phyloP scores from a whole-genome alignment of 2,329 filamentous ascomycete genomes.

The Leptosphaerulina australis region DNA sequence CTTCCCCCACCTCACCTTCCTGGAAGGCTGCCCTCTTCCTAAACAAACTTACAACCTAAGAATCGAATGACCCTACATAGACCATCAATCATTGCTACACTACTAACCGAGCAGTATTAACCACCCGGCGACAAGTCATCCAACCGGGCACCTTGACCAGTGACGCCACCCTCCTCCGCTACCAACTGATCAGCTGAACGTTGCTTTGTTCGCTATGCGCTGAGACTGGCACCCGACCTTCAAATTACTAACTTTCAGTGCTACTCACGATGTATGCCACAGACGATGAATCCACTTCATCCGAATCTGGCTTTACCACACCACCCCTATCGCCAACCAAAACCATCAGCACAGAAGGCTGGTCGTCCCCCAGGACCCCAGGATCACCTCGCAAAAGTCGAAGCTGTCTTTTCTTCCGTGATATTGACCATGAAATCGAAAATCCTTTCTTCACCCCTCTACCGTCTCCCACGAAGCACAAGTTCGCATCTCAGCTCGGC shows the following conservation, averaged over 20 bases:
- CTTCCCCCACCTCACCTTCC: slow-evolving; percentile 26
- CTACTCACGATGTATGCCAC: slow-evolving; percentile 31
- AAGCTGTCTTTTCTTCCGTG: slow-evolving; percentile 35
- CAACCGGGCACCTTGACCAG: slow-evolving; percentile 1
- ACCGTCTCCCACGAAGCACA: slow-evolving; percentile 35
- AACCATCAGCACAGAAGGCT: slow-evolving; percentile 41
- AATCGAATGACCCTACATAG: slow-evolving; percentile 28
- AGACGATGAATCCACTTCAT: slow-evolving; percentile 25
- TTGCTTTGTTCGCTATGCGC: slow-evolving; percentile 36
- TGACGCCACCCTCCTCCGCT: slow-evolving; percentile 4
- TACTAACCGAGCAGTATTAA: slow-evolving; percentile 44
- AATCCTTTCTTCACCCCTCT: slow-evolving; percentile 24
- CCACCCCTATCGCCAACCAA: slow-evolving; percentile 46
- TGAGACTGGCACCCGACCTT: slow-evolving; percentile 7
- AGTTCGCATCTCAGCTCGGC: slow-evolving; percentile 19
- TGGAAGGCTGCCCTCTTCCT: slow-evolving; percentile 23
- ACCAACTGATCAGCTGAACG: slow-evolving; percentile 14
- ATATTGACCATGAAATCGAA: slow-evolving; percentile 17
- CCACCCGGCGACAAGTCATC: slow-evolving; percentile 25
- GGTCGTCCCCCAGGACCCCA: slow-evolving; percentile 40
- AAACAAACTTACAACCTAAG: slow-evolving; percentile 21
- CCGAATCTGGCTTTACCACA: slow-evolving; percentile 31
- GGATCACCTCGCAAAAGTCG: slow-evolving; percentile 39
- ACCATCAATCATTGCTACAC: slow-evolving; percentile 35
- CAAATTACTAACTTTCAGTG: slow-evolving; percentile 10